Evolutionary conservation across 2,329 filamentous ascomycete genomes (phyloP).

Genomic region (Teratosphaeria destructans): DNA sequence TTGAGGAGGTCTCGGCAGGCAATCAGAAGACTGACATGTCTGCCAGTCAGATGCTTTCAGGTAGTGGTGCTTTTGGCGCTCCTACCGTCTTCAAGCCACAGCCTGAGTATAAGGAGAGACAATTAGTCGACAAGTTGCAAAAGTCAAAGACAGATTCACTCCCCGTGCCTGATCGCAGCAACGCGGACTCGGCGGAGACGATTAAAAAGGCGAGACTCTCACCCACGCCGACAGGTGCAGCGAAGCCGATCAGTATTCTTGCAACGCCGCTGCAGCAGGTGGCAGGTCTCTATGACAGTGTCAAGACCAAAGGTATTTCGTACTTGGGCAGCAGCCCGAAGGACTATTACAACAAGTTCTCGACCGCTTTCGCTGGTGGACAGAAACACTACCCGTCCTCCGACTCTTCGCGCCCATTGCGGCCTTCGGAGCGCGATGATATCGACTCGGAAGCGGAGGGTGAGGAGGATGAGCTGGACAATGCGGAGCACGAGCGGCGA

Average conservation of each 20-base stretch:
- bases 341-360: conserved; percentile 93
- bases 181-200: background rate
- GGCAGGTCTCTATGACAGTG: conserved; percentile 69
- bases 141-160: conserved; percentile 42
- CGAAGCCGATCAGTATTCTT: conserved; percentile 1
- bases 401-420: conserved; percentile 30
- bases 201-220: background rate
- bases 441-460: conserved; percentile 34
- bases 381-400: conserved; percentile 77
- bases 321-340: conserved; percentile 77
- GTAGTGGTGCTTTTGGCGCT: conserved; percentile 79
- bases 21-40: conserved; percentile 40
- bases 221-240: background rate
- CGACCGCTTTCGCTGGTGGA: conserved; percentile 90
- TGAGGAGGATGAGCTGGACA: conserved; percentile 45
- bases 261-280: conserved; percentile 56
- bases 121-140: conserved; percentile 31
- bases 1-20: conserved; percentile 17
- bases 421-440: conserved; percentile 49
- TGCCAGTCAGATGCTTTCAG: conserved; percentile 78
- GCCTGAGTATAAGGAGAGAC: conserved; percentile 5
- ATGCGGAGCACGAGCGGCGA: conserved; percentile 48
- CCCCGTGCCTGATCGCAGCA: background rate
- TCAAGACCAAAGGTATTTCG: conserved; percentile 60
- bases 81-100: conserved; percentile 48